Evolutionary conservation across 441 rosid genomes (phyloP).

Genomic region (Kokia cookei): DNA sequence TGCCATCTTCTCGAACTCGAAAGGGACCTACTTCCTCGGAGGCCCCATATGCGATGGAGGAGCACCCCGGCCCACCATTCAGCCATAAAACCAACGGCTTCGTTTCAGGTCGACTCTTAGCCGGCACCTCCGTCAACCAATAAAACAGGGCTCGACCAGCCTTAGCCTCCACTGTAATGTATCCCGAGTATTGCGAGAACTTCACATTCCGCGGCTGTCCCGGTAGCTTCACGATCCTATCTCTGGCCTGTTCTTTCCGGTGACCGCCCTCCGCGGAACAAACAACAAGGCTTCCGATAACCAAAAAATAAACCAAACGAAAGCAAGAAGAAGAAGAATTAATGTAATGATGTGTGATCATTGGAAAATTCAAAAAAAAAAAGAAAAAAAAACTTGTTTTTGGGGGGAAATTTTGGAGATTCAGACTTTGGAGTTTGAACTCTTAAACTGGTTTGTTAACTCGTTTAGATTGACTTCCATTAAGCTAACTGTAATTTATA

Average conservation of each 20-base stretch:
- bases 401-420: background rate
- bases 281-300: background rate
- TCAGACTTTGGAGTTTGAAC: background rate
- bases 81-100: slow-evolving; percentile 77
- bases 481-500: background rate
- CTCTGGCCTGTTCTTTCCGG: slow-evolving; percentile 30
- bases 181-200: slow-evolving; percentile 75
- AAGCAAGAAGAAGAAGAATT: background rate
- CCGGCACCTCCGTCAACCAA: slow-evolving; percentile 55
- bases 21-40: slow-evolving; percentile 70
- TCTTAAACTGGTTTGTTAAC: slow-evolving; percentile 4
- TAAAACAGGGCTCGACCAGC: slow-evolving; percentile 76
- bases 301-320: slow-evolving; percentile 2
- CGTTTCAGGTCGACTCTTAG: slow-evolving; percentile 13
- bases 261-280: slow-evolving; percentile 4
- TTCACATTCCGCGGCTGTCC: slow-evolving; percentile 58
- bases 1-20: slow-evolving; percentile 40
- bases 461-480: slow-evolving; percentile 14
- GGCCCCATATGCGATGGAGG: slow-evolving; percentile 56
- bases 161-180: slow-evolving; percentile 43
- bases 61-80: slow-evolving; percentile 78
- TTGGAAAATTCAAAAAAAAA: background rate
- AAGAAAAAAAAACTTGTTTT: background rate
- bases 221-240: slow-evolving; percentile 50
- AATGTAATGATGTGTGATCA: background rate